Base-by-base conservation (phyloP, 441 rosid genomes). In the Hura crepitans region DNA sequence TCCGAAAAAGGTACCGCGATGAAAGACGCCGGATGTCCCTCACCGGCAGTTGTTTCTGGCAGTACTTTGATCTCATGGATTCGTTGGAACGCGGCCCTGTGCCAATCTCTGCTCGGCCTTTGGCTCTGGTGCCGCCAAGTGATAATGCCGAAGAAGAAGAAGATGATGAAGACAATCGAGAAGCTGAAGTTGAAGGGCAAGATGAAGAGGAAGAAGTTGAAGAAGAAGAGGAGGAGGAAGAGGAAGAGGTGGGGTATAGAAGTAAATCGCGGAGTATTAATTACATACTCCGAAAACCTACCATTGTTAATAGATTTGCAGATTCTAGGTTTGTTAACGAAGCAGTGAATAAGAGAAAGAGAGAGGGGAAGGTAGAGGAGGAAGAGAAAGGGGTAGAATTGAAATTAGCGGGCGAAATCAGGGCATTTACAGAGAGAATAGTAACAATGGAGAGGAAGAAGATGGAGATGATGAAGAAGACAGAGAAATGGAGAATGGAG, bases 401-500 rank as follows among this genome's bases (percentile, higher is more conserved):
- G 43, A 88, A 82, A 71, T 87, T 92, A 82, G 97, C 88, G 20
- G 79, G 77, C n/a, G 95, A 92, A 5, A 87, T 93, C 15, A 91
- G 79, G 79, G 78, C 79, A 22, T 83, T 93, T 63, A 87, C 96
- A 22, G 97, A 88, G 67, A 86, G 90, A 57, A 82, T 93, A 63
- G 79, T 85, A 70, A 85, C 83, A 75, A 83, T 88, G 85, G 95
- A 91, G 85, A 85, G 83, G 78, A 84, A 83, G 88, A 93, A 88
- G 80, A 87, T 91, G 87, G 93, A 93, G 65, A 83, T 89, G 92
- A 83, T 83, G 2, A 86, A 81, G 80, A 95, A 91, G 82, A 81
- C 93, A 0, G 97, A 93, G 74, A 82, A 81, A 10, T 83, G 82
- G 92, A 83, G 93, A 62, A 86, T 91, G 92, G 95, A 93, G 25